Evolutionary conservation across 257 asterid species (phyloP), one percentile per base, ranked within the genome.

Genomic region (Gentiana straminea): DNA sequence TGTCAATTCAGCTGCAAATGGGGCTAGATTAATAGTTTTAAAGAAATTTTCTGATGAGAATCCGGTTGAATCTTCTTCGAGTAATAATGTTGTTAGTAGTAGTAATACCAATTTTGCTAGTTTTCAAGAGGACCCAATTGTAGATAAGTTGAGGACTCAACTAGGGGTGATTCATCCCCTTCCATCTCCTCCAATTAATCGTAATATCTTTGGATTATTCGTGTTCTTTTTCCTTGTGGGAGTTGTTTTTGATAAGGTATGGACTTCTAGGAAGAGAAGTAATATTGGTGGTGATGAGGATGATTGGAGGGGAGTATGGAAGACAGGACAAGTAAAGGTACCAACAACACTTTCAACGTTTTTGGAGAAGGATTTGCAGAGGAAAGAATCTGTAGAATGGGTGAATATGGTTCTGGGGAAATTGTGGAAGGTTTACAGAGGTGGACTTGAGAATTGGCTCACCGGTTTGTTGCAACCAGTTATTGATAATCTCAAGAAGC

Each of bases 301-400:
- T 13, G 63, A 72, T 48, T 68, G 73, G 68, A 58, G 65, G 4
- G 79, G 76, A 48, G 71, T 75, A 41, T 74, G 80, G 91, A 24
- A 52, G 54, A 46, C 50, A 33, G 52, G 41, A 36, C 54, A 49
- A 35, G 81, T 80, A 11, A 79, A 74, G 77, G 79, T 76, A 49
- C 94, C 94, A 34, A 62, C 75, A 12, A 77, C 64, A 58, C 70
- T 81, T 53, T 83, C 87, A 0, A 67, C 71, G 60, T 75, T 86
- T 55, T 83, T 86, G 53, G 94, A 86, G 69, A 86, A 77, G 76
- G 95, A 86, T 77, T 79, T 83, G 75, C 89, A 80, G 78, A 79
- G 94, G 80, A 86, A 86, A 55, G 95, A 86, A 54, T 83, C 94
- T 2, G 95, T 86, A 35, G 95, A 86, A 70, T 86, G 95, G 95